Conservation (phyloP, 495 filamentous ascomycete genomes). For the Trichocladium uniseriatum region DNA sequence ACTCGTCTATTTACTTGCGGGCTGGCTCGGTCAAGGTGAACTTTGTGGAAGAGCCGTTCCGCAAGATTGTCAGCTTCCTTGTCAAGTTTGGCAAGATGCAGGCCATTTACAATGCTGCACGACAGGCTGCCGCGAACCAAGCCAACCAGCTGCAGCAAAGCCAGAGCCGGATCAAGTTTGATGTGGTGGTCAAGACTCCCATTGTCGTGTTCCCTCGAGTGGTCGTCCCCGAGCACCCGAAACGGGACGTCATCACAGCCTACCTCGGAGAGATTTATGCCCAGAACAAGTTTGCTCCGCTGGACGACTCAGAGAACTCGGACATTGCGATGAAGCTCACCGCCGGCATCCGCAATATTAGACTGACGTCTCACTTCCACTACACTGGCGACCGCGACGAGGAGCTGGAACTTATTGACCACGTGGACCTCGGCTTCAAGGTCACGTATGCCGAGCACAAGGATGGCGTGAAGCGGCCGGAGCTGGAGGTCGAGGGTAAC, state of each 20-base stretch:
- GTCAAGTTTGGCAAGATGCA: slow-evolving; percentile 99
- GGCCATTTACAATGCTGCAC: slow-evolving; percentile 93
- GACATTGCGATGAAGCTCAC: slow-evolving; percentile 80
- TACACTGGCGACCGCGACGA: slow-evolving; percentile 63
- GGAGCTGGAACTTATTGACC: slow-evolving; percentile 91
- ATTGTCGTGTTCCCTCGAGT: slow-evolving; percentile 86
- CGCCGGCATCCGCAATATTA: slow-evolving; percentile 84
- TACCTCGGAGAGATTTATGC: slow-evolving; percentile 96
- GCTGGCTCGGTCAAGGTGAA: slow-evolving; percentile 94
- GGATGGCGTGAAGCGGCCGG: slow-evolving; percentile 66
- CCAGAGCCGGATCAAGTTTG: slow-evolving; percentile 83
- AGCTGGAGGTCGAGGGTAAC: slow-evolving; percentile 80
- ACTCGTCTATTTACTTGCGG: slow-evolving; percentile 77
- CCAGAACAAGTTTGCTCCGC: slow-evolving; percentile 77
- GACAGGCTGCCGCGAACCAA: slow-evolving; percentile 89
- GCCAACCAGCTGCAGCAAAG: slow-evolving; percentile 87
- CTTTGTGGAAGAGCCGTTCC: slow-evolving; percentile 92
- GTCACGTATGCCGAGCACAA: slow-evolving; percentile 85
- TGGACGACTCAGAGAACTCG: slow-evolving; percentile 61
- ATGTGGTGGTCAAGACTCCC: slow-evolving; percentile 84
- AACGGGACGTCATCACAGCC: slow-evolving; percentile 76
- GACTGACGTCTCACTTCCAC: slow-evolving; percentile 81
- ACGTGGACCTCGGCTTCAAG: slow-evolving; percentile 86
- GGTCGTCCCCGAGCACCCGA: slow-evolving; percentile 47
- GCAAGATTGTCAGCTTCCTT: slow-evolving; percentile 94